Evolutionary conservation across 202 grass and related monocot species (phyloP).

Genomic region (Carex arenaria): DNA sequence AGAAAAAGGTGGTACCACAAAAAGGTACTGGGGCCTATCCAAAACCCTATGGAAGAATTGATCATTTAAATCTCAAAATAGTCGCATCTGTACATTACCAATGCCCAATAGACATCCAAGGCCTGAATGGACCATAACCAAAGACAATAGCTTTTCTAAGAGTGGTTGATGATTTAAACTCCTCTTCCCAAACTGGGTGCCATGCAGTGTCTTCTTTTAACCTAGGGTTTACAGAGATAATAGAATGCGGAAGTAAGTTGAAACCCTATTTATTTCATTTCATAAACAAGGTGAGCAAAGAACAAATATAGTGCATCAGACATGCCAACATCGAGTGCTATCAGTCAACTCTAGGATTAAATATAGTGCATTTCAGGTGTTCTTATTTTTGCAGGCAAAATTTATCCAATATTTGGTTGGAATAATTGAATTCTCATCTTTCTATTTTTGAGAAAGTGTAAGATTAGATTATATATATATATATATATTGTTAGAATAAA

Average conservation of each 20-base stretch:
- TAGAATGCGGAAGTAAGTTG: not conserved
- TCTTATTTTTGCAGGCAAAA: not conserved
- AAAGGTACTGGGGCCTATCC: not conserved
- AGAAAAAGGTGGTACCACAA: not conserved
- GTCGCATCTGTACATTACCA: constrained; percentile 44
- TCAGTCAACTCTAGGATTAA: not conserved
- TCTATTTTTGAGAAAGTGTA: no score
- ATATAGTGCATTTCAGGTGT: not conserved
- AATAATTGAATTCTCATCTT: no score
- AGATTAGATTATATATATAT: no score
- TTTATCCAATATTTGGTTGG: not conserved
- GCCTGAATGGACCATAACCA: constrained; percentile 87
- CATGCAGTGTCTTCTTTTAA: constrained; percentile 94
- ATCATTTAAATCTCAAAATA: not conserved
- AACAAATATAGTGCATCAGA: not conserved
- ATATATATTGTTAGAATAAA: no score
- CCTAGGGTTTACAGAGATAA: constrained; percentile 42
- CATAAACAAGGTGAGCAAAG: not conserved
- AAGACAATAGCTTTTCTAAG: constrained; percentile 85
- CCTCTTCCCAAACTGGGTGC: constrained; percentile 84
- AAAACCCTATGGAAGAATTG: not conserved
- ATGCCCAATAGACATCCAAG: constrained; percentile 98
- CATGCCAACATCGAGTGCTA: not conserved
- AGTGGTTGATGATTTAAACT: constrained; percentile 44
- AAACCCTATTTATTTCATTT: not conserved